Evolutionary conservation across 2,329 filamentous ascomycete genomes (phyloP).

Genomic region (Daldinia eschscholtzii): DNA sequence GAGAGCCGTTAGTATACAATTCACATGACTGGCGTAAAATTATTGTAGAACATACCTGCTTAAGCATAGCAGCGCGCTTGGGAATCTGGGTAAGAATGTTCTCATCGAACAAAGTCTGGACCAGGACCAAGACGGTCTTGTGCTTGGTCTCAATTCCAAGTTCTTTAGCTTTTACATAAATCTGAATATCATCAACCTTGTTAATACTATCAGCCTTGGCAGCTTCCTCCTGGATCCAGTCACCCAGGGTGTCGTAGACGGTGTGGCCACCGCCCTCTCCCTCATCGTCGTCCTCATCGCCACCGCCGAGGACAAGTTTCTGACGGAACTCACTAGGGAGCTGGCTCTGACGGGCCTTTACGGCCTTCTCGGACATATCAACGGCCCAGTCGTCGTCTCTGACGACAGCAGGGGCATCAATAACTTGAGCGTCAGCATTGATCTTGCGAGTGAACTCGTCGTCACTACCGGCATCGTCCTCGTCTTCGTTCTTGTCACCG

Average conservation of each 20-base stretch:
- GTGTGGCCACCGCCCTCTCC: constrained; percentile 80
- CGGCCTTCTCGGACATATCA: constrained; percentile 94
- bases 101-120: constrained; percentile 93
- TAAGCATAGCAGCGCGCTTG: constrained; percentile 85
- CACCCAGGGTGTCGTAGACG: constrained; percentile 89
- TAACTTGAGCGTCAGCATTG: constrained; percentile 68
- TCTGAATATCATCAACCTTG: constrained; percentile 87
- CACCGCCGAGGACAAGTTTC: constrained; percentile 82
- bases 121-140: constrained; percentile 90
- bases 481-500: constrained; percentile 63
- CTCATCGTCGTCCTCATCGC: constrained; percentile 84
- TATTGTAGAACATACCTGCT: constrained; percentile 72
- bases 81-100: constrained; percentile 90
- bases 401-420: constrained; percentile 68
- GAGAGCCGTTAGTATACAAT: constrained; percentile 49
- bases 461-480: constrained; percentile 81
- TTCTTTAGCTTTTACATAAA: constrained; percentile 97
- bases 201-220: constrained; percentile 78
- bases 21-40: neutral
- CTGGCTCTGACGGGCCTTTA: constrained; percentile 92
- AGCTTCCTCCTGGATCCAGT: constrained; percentile 86
- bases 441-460: constrained; percentile 92
- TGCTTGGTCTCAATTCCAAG: constrained; percentile 95
- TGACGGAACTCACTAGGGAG: constrained; percentile 96
- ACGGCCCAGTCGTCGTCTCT: constrained; percentile 96